phyloP scores from a whole-genome alignment of 83 land plant genomes.

The Diphasiastrum complanatum region DNA sequence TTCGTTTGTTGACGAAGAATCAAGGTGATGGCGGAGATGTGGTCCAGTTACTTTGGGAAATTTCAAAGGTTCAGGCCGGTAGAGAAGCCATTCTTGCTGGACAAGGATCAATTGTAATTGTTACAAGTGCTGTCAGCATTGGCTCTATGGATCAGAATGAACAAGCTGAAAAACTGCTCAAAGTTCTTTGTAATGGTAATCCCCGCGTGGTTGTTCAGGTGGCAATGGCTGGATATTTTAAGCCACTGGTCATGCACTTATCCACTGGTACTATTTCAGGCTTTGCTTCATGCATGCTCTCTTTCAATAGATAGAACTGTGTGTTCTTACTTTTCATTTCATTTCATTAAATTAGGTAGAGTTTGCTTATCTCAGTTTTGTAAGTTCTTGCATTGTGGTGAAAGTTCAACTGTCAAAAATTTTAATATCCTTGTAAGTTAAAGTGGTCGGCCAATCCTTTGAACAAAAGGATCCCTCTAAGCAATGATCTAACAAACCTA shows the following conservation, averaged over 20 bases:
- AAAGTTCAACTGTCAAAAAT: too few relatives aligned
- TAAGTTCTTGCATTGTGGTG: too few relatives aligned
- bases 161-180: neutral
- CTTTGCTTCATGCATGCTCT: neutral
- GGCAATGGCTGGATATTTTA: slow-evolving; percentile 1
- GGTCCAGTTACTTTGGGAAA: slow-evolving; percentile 4
- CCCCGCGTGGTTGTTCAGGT: slow-evolving; percentile 3
- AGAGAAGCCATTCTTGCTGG: neutral
- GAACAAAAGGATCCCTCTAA: too few relatives aligned
- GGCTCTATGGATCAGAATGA: neutral
- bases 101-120: slow-evolving; percentile 3
- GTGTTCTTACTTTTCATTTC: slow-evolving; percentile 1
- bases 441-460: too few relatives aligned
- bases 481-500: too few relatives aligned
- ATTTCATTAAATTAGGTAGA: too few relatives aligned
- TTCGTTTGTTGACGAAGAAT: slow-evolving; percentile 4
- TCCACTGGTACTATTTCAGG: slow-evolving; percentile 7
- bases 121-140: slow-evolving; percentile 6
- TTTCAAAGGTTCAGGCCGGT: slow-evolving; percentile 9
- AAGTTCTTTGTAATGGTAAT: neutral
- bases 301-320: neutral
- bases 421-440: too few relatives aligned
- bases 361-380: too few relatives aligned
- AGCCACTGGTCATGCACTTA: neutral
- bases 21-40: neutral